phyloP scores from a whole-genome alignment of 306 rosid species.

The Dryas drummondii region DNA sequence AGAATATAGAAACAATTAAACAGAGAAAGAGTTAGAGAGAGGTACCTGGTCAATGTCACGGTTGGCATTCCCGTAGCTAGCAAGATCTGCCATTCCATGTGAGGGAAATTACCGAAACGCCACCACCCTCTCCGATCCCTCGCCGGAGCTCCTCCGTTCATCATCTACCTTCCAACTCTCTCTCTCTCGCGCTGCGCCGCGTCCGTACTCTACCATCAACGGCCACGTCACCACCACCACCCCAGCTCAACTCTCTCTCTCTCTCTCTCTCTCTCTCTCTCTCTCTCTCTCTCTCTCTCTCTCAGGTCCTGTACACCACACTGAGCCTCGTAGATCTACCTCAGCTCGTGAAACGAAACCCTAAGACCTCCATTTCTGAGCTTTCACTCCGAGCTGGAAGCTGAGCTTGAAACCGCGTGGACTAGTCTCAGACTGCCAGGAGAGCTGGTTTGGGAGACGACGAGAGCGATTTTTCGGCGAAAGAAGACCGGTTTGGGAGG shows the following conservation, averaged over 20 bases:
- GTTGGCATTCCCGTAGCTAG: slow-evolving; percentile 85
- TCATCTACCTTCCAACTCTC: slow-evolving; percentile 47
- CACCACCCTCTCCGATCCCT: slow-evolving; percentile 94
- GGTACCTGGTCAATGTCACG: slow-evolving; percentile 81
- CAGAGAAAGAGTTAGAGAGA: slow-evolving; percentile 19
- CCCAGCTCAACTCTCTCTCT: slow-evolving; percentile 23
- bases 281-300: slow-evolving; percentile 19
- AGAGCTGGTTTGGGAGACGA: slow-evolving; percentile 6
- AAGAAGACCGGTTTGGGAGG: background rate
- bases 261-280: slow-evolving; percentile 17
- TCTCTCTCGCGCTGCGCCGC: slow-evolving; percentile 30
- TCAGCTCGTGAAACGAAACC: slow-evolving; percentile 30
- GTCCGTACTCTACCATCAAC: slow-evolving; percentile 73
- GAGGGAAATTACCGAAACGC: slow-evolving; percentile 60
- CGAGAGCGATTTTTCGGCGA: slow-evolving; percentile 15
- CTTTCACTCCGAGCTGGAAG: slow-evolving; percentile 24
- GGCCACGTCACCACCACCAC: slow-evolving; percentile 37
- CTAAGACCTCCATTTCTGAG: slow-evolving; percentile 39
- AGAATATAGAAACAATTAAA: background rate
- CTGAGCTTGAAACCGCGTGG: slow-evolving; percentile 4
- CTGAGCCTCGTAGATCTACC: slow-evolving; percentile 48
- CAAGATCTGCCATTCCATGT: slow-evolving; percentile 99
- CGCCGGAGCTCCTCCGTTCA: slow-evolving; percentile 85
- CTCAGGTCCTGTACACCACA: slow-evolving; percentile 30
- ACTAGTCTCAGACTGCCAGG: slow-evolving; percentile 17